Base-by-base conservation (phyloP, 2,329 filamentous ascomycete species). In the Botryosphaeria dothidea region DNA sequence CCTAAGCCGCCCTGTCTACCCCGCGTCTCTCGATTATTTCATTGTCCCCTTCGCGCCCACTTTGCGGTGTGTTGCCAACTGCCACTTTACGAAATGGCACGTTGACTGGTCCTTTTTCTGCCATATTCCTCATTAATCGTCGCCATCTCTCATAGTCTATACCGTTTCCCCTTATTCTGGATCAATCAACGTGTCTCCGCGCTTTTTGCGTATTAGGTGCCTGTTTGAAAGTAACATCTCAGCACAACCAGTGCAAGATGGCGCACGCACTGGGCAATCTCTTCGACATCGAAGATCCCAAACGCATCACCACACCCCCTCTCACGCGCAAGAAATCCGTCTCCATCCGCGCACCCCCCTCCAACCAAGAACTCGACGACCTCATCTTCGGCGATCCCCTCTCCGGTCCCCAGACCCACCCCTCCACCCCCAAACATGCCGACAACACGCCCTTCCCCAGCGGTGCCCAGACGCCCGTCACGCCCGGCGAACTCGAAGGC, bases 401-500 rank as follows among this genome's bases (percentile, higher is more conserved):
- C 34, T 34, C 31, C 1, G 34, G 34, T 3, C 23, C 21, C 5
- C 41, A 48, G 4, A n/a, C 46, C 31, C 17, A 41, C n/a, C 17
- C 31, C 6, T 29, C 31, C 5, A 29, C 17, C 9, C 38, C 60
- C 34, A 52, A 41, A 13, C n/a, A 23, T 31, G 19, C 29, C 51
- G 5, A 17, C 34, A 11, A 23, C 4, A 15, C 19, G 11, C 21
- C 13, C 71, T 11, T 66, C 68, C 11, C 41, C 41, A 60, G 36
- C 5, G 69, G 69, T 1, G 49, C 58, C 0, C 68, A 72, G 54
- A 67, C 61, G 21, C 65, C 65, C 27, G 64, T 43, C 17, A 73
- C 72, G 1, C 72, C 76, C 2, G 74, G 68, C 52, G 77, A 77
- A 0, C 75, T 78, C 54, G 76, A 81, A 56, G 87, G 89, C 69